A percentile compares a stretch with the other conserved stretches of the same genome.
phyloP scores from a whole-genome alignment of 768 basidiomycete species.

The Phylloporus arenicola region DNA sequence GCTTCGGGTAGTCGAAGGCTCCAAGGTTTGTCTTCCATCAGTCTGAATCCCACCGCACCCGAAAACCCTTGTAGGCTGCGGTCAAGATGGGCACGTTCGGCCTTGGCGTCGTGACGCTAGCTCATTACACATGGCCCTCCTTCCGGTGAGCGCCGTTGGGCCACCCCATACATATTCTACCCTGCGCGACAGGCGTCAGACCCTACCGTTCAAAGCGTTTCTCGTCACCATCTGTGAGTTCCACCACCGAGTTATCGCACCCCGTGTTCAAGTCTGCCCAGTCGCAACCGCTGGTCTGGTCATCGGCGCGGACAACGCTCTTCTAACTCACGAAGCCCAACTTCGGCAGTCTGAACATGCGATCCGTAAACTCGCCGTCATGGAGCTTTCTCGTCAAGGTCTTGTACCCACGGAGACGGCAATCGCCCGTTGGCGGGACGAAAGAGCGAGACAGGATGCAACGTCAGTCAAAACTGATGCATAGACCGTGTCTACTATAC shows the following conservation, averaged over 20 bases:
- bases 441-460: slow-evolving; percentile 26
- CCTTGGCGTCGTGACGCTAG: slow-evolving; percentile 54
- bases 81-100: slow-evolving; percentile 49
- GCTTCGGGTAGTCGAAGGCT: slow-evolving; percentile 54
- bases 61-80: slow-evolving; percentile 41
- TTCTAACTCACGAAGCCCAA: slow-evolving; percentile 62
- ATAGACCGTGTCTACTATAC: slow-evolving; percentile 7
- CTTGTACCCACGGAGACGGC: slow-evolving; percentile 79
- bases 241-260: not conserved
- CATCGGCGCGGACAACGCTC: slow-evolving; percentile 69
- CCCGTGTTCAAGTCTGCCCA: slow-evolving; percentile 23
- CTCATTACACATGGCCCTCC: slow-evolving; percentile 64
- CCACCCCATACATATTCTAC: not conserved
- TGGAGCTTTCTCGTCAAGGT: slow-evolving; percentile 70
- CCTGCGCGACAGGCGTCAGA: slow-evolving; percentile 54
- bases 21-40: slow-evolving; percentile 39
- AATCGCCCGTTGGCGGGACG: slow-evolving; percentile 72
- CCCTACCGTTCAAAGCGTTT: slow-evolving; percentile 76
- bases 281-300: slow-evolving; percentile 65
- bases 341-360: slow-evolving; percentile 63
- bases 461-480: slow-evolving; percentile 2
- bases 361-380: slow-evolving; percentile 65
- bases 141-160: slow-evolving; percentile 48
- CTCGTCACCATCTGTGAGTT: slow-evolving; percentile 64
- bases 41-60: not conserved